Conservation (phyloP, 441 rosid genomes). For the Gossypium trilobum region DNA sequence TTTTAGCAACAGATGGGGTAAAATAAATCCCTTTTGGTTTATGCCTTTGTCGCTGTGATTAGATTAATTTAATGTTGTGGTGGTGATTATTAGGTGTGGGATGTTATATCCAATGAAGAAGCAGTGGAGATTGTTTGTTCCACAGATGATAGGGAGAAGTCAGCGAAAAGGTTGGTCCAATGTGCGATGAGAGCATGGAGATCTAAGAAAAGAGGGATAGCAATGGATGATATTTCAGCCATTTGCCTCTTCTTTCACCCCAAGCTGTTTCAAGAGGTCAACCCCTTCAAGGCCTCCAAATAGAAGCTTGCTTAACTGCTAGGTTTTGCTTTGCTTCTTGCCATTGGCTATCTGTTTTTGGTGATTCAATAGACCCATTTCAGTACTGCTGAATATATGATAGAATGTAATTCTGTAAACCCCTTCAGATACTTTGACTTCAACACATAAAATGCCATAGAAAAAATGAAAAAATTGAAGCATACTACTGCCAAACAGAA, state of each 20-base stretch:
- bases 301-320: too few relatives aligned
- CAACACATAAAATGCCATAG: too few relatives aligned
- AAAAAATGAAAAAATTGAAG: too few relatives aligned
- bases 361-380: too few relatives aligned
- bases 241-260: conserved; percentile 70
- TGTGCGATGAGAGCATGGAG: conserved; percentile 63
- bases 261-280: background rate
- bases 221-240: conserved; percentile 80
- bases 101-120: conserved; percentile 65
- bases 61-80: background rate
- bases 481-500: too few relatives aligned
- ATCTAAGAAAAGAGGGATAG: conserved; percentile 52
- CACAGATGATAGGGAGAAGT: conserved; percentile 38
- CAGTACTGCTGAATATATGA: too few relatives aligned
- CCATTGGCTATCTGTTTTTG: too few relatives aligned
- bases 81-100: conserved; percentile 52
- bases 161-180: conserved; percentile 64
- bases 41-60: too few relatives aligned
- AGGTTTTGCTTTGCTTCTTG: too few relatives aligned
- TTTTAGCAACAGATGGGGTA: conserved; percentile 87
- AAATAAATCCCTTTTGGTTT: too few relatives aligned
- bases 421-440: too few relatives aligned
- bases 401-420: too few relatives aligned
- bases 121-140: conserved; percentile 68
- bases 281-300: conserved; percentile 4